Evolutionary conservation across 768 basidiomycete species (phyloP).

Genomic region (Boletellus ananas): DNA sequence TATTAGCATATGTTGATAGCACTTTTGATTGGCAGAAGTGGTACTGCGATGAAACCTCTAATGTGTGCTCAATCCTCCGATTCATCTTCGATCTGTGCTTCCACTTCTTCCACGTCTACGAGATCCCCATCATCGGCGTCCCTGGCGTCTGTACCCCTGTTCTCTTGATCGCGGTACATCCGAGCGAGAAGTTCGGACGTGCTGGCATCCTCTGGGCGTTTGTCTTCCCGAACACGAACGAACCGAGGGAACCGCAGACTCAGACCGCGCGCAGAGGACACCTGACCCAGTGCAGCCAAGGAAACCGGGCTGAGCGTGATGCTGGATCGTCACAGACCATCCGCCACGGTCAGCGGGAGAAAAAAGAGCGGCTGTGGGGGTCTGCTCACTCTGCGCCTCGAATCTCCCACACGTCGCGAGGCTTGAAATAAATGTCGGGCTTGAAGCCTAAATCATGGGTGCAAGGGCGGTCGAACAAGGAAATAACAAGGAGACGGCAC

Average conservation of each 20-base stretch:
- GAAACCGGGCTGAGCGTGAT: constrained; percentile 86
- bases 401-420: constrained; percentile 87
- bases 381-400: constrained; percentile 61
- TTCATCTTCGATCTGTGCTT: constrained; percentile 28
- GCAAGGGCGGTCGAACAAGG: not conserved
- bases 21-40: no score
- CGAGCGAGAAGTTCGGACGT: constrained; percentile 64
- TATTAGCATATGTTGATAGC: not conserved
- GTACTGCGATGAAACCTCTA: not conserved
- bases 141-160: constrained; percentile 26
- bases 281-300: constrained; percentile 64
- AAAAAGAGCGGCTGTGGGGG: not conserved
- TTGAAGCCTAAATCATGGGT: constrained; percentile 43
- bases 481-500: constrained; percentile 10
- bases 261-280: constrained; percentile 59
- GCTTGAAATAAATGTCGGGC: constrained; percentile 68
- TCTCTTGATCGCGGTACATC: constrained; percentile 65
- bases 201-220: constrained; percentile 67
- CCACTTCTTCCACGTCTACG: constrained; percentile 46
- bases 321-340: constrained; percentile 31
- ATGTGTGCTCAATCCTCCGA: constrained; percentile 20
- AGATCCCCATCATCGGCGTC: constrained; percentile 59
- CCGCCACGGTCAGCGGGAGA: constrained; percentile 9
- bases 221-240: constrained; percentile 70
- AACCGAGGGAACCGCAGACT: constrained; percentile 89